Base-by-base conservation (phyloP, 345 rosid species). In the Cardamine resedifolia region DNA sequence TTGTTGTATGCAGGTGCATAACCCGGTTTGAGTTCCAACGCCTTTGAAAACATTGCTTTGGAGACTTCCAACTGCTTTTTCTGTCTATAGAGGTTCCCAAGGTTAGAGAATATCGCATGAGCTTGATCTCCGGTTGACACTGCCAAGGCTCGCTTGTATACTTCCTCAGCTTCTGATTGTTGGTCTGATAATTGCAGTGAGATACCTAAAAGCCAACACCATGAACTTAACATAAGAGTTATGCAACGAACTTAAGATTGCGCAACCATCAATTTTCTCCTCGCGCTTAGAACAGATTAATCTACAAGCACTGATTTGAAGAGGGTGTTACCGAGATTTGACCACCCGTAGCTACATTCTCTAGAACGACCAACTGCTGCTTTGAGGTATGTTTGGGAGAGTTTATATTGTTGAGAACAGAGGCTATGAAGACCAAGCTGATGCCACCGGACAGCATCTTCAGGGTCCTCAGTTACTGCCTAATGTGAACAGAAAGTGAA, bases 1-100 rank as follows among this genome's bases (percentile, higher is more conserved):
- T 95, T 95, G 86, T 90, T 95, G 73, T 85, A 90, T 36, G 99
- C 98, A 57, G 97, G 99, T 57, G 99, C 92, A 74, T 95, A 92
- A 15, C 96, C 96, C 1, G 96, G 97, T 58, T 73, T 84, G 57
- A 95, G 93, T 27, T 89, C 91, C 31, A 95, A 89, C 8, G 96
- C 83, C 81, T 90, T 91, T 0, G 96, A 64, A 61, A 91, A 83
- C 99, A 91, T 91, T 51, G 98, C 96, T 72, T 84, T 90, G 64
- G 99, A 96, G 31, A 86, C 84, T 48, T 92, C 94, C 1, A 86
- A 95, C 66, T 88, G 83, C 74, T 81, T 85, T 73, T 82, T 91
- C 76, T 83, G 94, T 56, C 98, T 77, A 27, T 90, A 95, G 30
- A 95, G 88, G 82, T 88, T 95, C 60, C 99, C 99, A 0, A 95